Conservation (phyloP, 2,329 filamentous ascomycete genomes). For the Colletotrichum chlorophyti region DNA sequence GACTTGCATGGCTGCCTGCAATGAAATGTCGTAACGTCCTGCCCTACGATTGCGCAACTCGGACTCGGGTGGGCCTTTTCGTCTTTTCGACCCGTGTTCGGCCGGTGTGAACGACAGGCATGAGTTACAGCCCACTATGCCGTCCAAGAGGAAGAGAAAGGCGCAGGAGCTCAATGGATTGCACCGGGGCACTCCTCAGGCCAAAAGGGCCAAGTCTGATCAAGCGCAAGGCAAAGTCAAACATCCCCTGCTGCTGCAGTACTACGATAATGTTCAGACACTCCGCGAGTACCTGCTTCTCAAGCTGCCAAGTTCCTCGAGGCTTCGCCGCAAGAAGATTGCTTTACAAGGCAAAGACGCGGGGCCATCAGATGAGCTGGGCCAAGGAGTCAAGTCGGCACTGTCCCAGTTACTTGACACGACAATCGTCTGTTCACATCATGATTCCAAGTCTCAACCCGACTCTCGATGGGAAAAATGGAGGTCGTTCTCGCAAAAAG, state of each 20-base stretch:
- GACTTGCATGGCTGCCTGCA: not conserved
- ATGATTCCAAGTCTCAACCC: constrained; percentile 3
- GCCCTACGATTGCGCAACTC: not conserved
- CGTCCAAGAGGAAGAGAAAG: constrained; percentile 19
- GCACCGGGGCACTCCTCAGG: not conserved
- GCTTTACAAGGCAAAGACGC: constrained; percentile 46
- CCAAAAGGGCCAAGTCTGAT: constrained; percentile 9
- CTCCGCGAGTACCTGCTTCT: constrained; percentile 75
- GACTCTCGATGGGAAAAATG: constrained; percentile 61
- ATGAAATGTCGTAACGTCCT: constrained; percentile 5
- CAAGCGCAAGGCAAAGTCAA: constrained; percentile 1
- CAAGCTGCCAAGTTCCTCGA: constrained; percentile 72
- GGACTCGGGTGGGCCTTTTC: not conserved
- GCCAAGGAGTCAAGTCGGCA: constrained; percentile 42
- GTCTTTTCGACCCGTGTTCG: not conserved
- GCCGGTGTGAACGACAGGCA: not conserved
- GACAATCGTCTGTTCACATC: constrained; percentile 67
- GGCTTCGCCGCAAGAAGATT: constrained; percentile 64
- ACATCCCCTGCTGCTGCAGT: constrained; percentile 18
- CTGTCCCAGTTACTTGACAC: constrained; percentile 71
- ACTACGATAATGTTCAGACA: constrained; percentile 68
- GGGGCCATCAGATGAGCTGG: constrained; percentile 27
- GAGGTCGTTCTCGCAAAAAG: constrained; percentile 66
- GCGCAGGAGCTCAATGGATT: not conserved
- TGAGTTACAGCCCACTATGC: constrained; percentile 5